Evolutionary conservation across 148 eudicot genomes (phyloP), one percentile per base, ranked within the genome.

Genomic region (Simmondsia chinensis): DNA sequence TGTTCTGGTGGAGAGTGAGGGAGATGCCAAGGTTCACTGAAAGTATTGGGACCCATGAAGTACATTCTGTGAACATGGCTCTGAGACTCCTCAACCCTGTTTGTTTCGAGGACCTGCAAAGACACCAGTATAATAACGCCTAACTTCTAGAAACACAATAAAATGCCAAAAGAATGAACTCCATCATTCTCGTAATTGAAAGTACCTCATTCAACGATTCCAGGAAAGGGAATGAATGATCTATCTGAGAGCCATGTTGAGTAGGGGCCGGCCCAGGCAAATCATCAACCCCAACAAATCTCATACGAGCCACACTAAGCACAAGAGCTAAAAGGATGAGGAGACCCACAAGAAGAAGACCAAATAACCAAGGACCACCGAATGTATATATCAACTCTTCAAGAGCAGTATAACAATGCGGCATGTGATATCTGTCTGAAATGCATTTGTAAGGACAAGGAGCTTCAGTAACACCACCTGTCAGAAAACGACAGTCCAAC

Each of bases 351-450:
- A 88, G 77, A 62, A 88, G 64, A 62, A 83, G 76, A 41, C 94
- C 85, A 73, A 88, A 88, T 45, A 69, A 45, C 97, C 97, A 88
- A 30, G 97, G 97, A 19, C 97, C 97, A 13, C 97, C 97, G 69
- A 88, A 84, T 37, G 94, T 84, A 74, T 88, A 75, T 51, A 88
- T 81, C 61, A 88, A 55, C 64, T 88, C 97, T 45, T 88, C 97
- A 43, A 88, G 87, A 63, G 97, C 79, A 22, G 97, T 88, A 44
- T 88, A 83, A 66, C 97, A 88, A 43, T 72, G 70, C 36, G 97
- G 97, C 84, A 74, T 77, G 68, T 88, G 91, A 64, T 77, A 88
- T 73, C 87, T 83, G 48, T 83, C 97, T 20, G 91, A 77, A 57
- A 78, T 58, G 71, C 97, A 88, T 52, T 58, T 37, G 55, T 80